phyloP scores from a whole-genome alignment of 2,329 filamentous ascomycete genomes.

The Grosmannia serpens region DNA sequence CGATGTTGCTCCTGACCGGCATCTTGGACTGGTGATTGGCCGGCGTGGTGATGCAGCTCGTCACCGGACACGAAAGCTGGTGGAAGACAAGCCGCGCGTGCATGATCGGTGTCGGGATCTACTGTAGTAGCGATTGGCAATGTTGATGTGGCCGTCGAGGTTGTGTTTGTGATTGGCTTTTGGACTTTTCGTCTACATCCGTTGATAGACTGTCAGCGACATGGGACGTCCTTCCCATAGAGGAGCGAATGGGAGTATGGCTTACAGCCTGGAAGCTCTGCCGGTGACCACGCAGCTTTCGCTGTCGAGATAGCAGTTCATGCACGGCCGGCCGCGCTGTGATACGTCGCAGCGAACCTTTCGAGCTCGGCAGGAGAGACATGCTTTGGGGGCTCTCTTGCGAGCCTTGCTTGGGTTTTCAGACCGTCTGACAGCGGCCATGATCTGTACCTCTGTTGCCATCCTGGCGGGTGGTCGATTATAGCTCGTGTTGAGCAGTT shows the following conservation, averaged over 20 bases:
- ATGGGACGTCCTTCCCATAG: too few relatives aligned
- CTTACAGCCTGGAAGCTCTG: conserved; percentile 8
- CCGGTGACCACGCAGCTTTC: conserved; percentile 23
- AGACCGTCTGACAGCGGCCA: conserved; percentile 21
- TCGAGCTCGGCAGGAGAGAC: conserved; percentile 36
- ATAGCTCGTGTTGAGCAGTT: too few relatives aligned
- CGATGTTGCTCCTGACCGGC: background rate
- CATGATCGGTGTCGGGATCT: background rate
- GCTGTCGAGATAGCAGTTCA: conserved; percentile 40
- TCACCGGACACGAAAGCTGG: background rate
- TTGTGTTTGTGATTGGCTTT: background rate
- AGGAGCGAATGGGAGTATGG: background rate
- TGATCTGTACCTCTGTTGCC: background rate
- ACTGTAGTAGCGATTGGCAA: background rate
- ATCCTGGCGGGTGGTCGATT: background rate
- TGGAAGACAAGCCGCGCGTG: background rate
- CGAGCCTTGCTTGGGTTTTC: conserved; percentile 34
- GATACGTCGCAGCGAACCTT: conserved; percentile 38
- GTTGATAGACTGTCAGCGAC: background rate
- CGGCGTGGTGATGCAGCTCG: background rate
- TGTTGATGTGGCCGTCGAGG: background rate
- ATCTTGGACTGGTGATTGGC: background rate
- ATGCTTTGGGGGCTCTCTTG: conserved; percentile 38
- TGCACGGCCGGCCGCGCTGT: conserved; percentile 35
- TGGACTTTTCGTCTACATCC: background rate